Evolutionary conservation across 2,329 filamentous ascomycete genomes (phyloP), one percentile per base, ranked within the genome.

Genomic region (Pseudocercospora cruenta): DNA sequence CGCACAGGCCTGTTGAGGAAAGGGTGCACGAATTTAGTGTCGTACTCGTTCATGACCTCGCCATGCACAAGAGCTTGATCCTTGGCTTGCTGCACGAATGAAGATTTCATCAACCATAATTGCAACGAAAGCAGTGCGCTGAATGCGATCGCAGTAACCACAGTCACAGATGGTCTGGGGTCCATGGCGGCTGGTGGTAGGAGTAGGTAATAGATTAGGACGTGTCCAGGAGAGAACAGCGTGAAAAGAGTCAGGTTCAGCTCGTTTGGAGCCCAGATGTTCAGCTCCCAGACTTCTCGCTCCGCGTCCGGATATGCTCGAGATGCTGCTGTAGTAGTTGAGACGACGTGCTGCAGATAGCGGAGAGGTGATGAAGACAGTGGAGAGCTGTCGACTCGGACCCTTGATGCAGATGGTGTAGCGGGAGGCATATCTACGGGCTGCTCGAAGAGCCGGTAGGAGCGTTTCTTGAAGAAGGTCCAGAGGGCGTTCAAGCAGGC

Each of bases 41-140:
- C 93, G 76, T 99, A 99, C 80, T 99, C 95, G 77, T 93, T 90
- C 80, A 98, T 85, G 4, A 98, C 94, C 79, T 98, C 92, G 72
- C 91, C 93, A 72, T 96, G 93, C 65, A 99, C 91, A 55, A 97
- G 85, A 1, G 89, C 85, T 1, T 87, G 88, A 78, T 99, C 95
- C 76, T 93, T 96, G 67, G 87, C 88, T 77, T 98, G 94, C 76
- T 94, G 94, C 3, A 87, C 85, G 79, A 94, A 98, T 36, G 85
- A 88, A 1, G 85, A 86, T 67, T 91, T 89, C 58, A 98, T 82
- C 31, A 92, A 82, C 60, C 88, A 85, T 69, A 98, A 85, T 78
- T 97, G 92, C 1, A 85, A 81, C 0, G 94, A 94, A 14, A 99
- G 82, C 1, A 96, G 83, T 16, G 84, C 76, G 62, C 93, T 89